A percentile compares a stretch with the other conserved stretches of the same genome.
Evolutionary conservation across 2,329 filamentous ascomycete genomes (phyloP).

Genomic region (Fusarium cicatricum): DNA sequence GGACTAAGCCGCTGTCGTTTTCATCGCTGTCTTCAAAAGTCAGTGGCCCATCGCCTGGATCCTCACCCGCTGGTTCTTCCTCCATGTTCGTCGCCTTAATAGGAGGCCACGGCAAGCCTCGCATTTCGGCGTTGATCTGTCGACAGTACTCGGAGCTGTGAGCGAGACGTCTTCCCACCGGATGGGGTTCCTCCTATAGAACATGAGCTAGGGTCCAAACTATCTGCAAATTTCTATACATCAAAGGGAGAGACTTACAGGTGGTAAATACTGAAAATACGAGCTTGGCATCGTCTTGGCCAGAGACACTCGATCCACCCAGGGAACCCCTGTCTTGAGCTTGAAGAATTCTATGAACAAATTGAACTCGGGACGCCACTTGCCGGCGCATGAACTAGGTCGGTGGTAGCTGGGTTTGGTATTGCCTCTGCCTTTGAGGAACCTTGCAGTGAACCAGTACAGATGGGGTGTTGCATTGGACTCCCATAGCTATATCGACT

Average conservation of each 20-base stretch:
- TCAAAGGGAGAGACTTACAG: constrained; percentile 51
- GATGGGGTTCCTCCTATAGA: constrained; percentile 48
- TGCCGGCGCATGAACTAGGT: constrained; percentile 49
- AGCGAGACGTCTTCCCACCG: constrained; percentile 47
- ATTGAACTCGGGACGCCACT: constrained; percentile 55
- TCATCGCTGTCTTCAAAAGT: background rate
- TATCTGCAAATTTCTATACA: no score
- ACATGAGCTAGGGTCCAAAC: constrained; percentile 1
- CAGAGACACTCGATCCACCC: constrained; percentile 62
- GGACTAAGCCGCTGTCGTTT: background rate
- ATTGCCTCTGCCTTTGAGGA: constrained; percentile 53
- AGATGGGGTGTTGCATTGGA: constrained; percentile 65
- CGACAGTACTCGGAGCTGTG: constrained; percentile 46
- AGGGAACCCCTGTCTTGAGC: constrained; percentile 64
- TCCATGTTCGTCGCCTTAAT: constrained; percentile 5
- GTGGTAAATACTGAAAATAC: constrained; percentile 56
- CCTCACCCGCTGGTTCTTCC: background rate
- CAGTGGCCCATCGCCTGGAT: constrained; percentile 1
- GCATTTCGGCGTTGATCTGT: constrained; percentile 45
- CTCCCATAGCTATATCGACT: constrained; percentile 68
- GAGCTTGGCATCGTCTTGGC: constrained; percentile 43
- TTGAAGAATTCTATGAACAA: constrained; percentile 66
- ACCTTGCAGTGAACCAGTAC: constrained; percentile 68
- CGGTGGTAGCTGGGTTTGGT: constrained; percentile 49
- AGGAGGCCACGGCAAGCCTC: constrained; percentile 42